phyloP scores from a whole-genome alignment of 2,329 filamentous ascomycete species.

The Karstenula rhodostoma region DNA sequence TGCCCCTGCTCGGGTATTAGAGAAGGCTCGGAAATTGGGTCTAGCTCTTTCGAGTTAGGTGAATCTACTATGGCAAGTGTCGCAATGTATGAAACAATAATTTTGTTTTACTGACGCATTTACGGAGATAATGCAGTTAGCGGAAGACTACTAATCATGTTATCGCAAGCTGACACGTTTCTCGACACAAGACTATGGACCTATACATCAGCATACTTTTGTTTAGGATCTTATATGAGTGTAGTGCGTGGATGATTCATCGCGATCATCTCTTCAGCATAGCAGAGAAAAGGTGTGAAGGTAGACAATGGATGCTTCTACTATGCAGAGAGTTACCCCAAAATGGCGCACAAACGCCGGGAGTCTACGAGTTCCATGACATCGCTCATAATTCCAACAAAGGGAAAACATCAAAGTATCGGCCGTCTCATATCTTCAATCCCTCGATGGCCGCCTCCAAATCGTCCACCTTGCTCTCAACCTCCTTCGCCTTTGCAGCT shows the following conservation, averaged over 20 bases:
- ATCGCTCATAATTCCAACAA: background rate
- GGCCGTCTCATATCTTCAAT: conserved; percentile 25
- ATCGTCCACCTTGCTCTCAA: conserved; percentile 21
- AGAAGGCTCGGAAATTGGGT: background rate
- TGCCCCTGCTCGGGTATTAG: background rate
- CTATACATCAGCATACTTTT: too few relatives aligned
- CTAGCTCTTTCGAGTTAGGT: background rate
- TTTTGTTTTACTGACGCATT: background rate
- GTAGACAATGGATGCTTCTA: background rate
- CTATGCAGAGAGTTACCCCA: background rate
- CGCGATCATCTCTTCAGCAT: too few relatives aligned
- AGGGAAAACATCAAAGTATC: background rate
- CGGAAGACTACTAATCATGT: too few relatives aligned
- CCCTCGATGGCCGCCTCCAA: conserved; percentile 31
- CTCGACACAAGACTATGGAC: too few relatives aligned
- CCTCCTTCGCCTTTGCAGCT: conserved; percentile 25
- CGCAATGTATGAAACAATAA: background rate
- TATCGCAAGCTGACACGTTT: too few relatives aligned
- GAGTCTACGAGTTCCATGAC: background rate
- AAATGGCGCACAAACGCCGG: background rate
- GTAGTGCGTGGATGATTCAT: too few relatives aligned
- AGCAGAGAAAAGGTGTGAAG: background rate
- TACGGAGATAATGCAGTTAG: too few relatives aligned
- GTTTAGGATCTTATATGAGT: too few relatives aligned
- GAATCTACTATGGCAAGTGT: background rate